Percentiles rank a stretch among this genome's conserved stretches.
phyloP scores from a whole-genome alignment of 2,329 filamentous ascomycete species.

The Xylaria sp. region DNA sequence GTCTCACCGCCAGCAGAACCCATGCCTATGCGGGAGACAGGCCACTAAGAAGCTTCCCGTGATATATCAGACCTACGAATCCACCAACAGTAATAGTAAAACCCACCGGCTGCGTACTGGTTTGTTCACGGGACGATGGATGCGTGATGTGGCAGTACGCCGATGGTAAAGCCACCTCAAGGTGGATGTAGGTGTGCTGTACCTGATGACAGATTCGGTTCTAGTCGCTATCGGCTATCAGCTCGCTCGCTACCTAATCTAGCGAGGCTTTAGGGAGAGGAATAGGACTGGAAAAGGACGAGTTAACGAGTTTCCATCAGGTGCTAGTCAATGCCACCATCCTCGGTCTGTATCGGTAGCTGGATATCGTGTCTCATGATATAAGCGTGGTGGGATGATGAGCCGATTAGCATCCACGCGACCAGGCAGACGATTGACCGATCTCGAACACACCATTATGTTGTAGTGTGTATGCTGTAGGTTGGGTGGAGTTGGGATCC shows the following conservation, averaged over 20 bases:
- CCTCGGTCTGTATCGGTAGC: background rate
- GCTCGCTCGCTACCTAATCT: background rate
- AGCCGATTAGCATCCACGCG: conserved; percentile 16
- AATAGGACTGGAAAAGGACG: background rate
- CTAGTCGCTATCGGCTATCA: conserved; percentile 1
- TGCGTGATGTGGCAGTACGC: conserved; percentile 12
- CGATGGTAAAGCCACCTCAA: conserved; percentile 6
- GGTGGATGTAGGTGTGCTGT: conserved; percentile 12
- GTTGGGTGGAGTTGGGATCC: background rate
- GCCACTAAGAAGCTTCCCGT: conserved; percentile 3
- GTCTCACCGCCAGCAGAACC: conserved; percentile 18
- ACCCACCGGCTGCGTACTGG: background rate
- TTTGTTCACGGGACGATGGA: conserved; percentile 28
- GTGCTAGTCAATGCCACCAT: background rate
- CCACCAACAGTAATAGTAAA: conserved; percentile 1
- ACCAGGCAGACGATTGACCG: conserved; percentile 1
- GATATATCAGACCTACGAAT: conserved; percentile 5
- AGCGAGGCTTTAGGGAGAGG: background rate
- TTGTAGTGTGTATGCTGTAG: background rate
- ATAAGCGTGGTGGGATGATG: conserved; percentile 23
- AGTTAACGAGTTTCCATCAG: background rate
- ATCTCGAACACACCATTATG: background rate
- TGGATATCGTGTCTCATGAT: conserved; percentile 30
- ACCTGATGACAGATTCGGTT: conserved; percentile 13
- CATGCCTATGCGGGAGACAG: conserved; percentile 4